phyloP scores from a whole-genome alignment of 2,329 filamentous ascomycete species.

The Botrytis medusae region DNA sequence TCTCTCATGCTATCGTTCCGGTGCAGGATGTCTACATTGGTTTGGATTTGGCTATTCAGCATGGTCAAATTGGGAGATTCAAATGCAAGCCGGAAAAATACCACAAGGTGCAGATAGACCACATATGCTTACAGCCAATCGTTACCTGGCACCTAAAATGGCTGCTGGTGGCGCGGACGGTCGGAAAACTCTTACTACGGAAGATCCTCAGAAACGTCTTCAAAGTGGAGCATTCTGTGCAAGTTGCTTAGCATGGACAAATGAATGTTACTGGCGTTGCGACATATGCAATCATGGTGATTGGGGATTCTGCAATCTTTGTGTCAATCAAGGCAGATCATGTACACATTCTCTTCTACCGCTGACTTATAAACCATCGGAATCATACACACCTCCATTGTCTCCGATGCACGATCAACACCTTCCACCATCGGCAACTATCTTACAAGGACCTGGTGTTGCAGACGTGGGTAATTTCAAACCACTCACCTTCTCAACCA shows the following conservation, averaged over 20 bases:
- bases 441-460: constrained; percentile 50
- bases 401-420: constrained; percentile 45
- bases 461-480: constrained; percentile 55
- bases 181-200: constrained; percentile 58
- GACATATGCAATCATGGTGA: constrained; percentile 84
- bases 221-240: constrained; percentile 85
- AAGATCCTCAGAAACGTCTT: constrained; percentile 66
- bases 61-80: constrained; percentile 63
- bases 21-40: constrained; percentile 81
- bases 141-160: constrained; percentile 53
- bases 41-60: constrained; percentile 81
- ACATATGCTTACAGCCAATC: constrained; percentile 59
- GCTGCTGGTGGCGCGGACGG: constrained; percentile 55
- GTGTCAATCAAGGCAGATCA: constrained; percentile 77
- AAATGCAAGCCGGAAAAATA: constrained; percentile 39
- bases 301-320: constrained; percentile 90
- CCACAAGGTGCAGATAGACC: constrained; percentile 46
- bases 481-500: constrained; percentile 68
- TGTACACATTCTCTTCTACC: constrained; percentile 83
- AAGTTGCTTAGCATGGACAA: constrained; percentile 69
- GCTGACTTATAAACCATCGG: constrained; percentile 58
- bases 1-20: constrained; percentile 72
- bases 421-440: constrained; percentile 48
- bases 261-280: constrained; percentile 89
- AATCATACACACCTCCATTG: constrained; percentile 42